Base-by-base conservation (phyloP, 306 rosid species). In the Alnus rubra region DNA sequence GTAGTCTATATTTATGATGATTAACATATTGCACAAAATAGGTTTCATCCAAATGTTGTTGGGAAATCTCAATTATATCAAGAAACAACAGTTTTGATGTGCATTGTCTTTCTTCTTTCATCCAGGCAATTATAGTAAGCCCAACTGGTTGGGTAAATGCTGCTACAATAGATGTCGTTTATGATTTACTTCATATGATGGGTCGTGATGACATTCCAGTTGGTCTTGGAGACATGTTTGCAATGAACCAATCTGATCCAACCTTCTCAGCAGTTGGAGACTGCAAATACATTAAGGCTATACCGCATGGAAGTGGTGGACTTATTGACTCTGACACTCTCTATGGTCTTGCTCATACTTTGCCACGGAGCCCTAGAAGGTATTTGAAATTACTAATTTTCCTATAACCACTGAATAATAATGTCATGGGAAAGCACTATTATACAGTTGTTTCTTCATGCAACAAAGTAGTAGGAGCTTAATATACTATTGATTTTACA, bases 71-170 rank as follows among this genome's bases (percentile, higher is more conserved):
- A 30, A 19, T 15, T 47, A 14, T 80, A 42, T 9, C 39, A 63
- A 48, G 33, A n/a, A 18, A 45, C 50, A 39, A 12, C 18, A 42
- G 0, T 68, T 68, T 19, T 31, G 30, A 63, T 19, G 12, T 52
- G 31, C 14, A 18, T 52, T 58, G 28, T 73, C 53, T 15, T 68
- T 5, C 13, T 63, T 33, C 35, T 18, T 12, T 78, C 62, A 53
- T 52, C 55, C 80, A 95, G 99, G 99, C 91, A 83, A 89, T 95
- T 58, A 89, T 93, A 58, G 92, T 92, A 60, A 95, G 93, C 70
- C 96, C 98, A 85, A 93, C 88, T 1, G 98, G 99, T 39, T 95
- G 99, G 99, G 96, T 96, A 75, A 90, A 91, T 83, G 97, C 88
- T 37, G 99, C 97, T 76, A 95, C 97, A 74, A 91, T 91, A 79